Evolutionary conservation across 179 eudicot species (phyloP), one percentile per base, ranked within the genome.

Genomic region (Silene coronaria): DNA sequence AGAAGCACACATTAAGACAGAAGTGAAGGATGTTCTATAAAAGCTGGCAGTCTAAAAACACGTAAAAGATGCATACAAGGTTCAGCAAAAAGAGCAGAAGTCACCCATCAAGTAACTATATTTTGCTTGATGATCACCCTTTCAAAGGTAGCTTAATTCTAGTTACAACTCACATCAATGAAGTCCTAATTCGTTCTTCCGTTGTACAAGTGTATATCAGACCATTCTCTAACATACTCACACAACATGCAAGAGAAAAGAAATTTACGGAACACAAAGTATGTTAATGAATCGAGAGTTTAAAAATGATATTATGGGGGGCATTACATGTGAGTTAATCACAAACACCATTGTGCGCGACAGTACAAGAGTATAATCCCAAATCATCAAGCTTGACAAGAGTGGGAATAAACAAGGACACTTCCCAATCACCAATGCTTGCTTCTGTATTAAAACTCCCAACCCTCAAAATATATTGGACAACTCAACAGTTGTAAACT

Each of bases 401-500:
- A 42, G 24, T 11, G 21, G 27, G 23, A 67, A 67, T 10, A 4
- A 67, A 19, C 51, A 67, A 11, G 22, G 42, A 21, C 14, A 36
- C 22, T 34, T 38, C 16, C 14, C 53, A 67, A 65, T 11, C 45
- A 64, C 22, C 68, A 64, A 27, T 12, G 42, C n/a, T 2, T 30
- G 32, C 38, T 64, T n/a, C 68, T 38, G 32, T 64, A 14, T 26
- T 17, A 3, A 34, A n/a, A 16, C 16, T 13, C 1, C 14, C 68
- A 17, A 30, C 68, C 21, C 22, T 14, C 42, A 28, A 64, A 32
- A 30, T 27, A 14, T 28, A 69, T 36, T 24, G 5, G 21, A 58
- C 59, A 24, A 71, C 63, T 74, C 45, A 63, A 62, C 34, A 65
- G 7, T 64, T 64, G 61, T 26, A 71, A 71, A 65, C 3, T 64